A percentile compares a stretch with the other conserved stretches of the same genome.
These are phyloP conservation scores for Calonectria montana DNA, from an alignment of 2,329 filamentous ascomycete genomes.

Conservation along the genomic window DNA sequence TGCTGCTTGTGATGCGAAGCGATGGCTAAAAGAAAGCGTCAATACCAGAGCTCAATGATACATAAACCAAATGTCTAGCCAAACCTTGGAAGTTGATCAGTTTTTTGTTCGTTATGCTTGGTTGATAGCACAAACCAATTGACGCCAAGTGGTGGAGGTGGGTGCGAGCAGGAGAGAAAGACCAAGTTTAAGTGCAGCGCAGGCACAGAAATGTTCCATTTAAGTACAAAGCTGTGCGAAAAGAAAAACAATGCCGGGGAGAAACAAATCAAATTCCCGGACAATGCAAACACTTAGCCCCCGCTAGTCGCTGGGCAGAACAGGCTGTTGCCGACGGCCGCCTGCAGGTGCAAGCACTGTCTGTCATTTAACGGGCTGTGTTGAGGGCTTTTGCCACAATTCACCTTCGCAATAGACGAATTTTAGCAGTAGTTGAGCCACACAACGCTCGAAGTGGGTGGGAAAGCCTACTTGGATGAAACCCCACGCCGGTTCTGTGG, in stretches of 20 bases:
- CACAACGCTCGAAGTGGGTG: neutral
- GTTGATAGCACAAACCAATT: too few relatives aligned
- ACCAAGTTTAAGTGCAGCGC: neutral
- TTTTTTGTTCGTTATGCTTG: neutral
- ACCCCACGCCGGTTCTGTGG: too few relatives aligned
- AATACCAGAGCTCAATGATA: neutral
- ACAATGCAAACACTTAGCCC: neutral
- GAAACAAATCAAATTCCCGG: neutral
- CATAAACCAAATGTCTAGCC: neutral
- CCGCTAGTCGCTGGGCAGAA: neutral
- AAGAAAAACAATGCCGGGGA: neutral
- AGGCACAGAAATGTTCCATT: neutral
- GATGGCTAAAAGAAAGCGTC: neutral
- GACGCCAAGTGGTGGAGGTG: neutral
- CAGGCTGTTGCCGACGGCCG: neutral
- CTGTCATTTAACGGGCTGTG: neutral
- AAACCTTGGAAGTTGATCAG: neutral
- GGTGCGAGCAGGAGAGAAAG: neutral
- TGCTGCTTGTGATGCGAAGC: conserved; percentile 26
- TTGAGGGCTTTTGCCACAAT: neutral
- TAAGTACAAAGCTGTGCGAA: neutral
- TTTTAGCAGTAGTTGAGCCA: neutral
- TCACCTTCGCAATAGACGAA: neutral
- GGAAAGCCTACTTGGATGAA: neutral
- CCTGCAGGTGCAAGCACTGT: neutral